Percentiles rank a stretch among this genome's conserved stretches.
Conservation (phyloP, 208 protist genomes). For the Crithidia sp. region DNA sequence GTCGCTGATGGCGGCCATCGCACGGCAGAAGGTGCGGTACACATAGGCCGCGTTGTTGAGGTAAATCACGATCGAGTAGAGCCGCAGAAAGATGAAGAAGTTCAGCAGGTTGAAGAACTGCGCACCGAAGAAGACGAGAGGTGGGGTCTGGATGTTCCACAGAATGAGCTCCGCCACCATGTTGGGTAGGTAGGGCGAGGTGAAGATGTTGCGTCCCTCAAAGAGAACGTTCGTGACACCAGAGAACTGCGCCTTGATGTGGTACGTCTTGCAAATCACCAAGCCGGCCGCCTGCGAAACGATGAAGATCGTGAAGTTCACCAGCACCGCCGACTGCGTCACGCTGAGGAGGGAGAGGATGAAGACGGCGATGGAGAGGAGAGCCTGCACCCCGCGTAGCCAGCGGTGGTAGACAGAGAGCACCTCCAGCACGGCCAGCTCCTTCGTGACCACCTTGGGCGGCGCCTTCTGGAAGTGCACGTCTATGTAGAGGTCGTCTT, state of each 20-base stretch:
- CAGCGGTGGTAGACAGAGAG: constrained; percentile 72
- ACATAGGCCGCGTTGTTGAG: constrained; percentile 69
- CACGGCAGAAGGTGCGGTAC: constrained; percentile 73
- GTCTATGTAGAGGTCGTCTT: constrained; percentile 69
- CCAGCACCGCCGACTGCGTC: constrained; percentile 27
- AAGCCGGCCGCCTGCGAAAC: constrained; percentile 47
- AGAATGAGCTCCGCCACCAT: constrained; percentile 65
- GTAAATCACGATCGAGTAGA: constrained; percentile 78
- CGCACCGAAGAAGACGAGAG: constrained; percentile 49
- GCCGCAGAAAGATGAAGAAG: constrained; percentile 73
- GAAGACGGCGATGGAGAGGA: constrained; percentile 67
- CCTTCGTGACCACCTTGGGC: constrained; percentile 41
- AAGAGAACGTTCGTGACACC: constrained; percentile 73
- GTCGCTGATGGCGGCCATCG: constrained; percentile 60
- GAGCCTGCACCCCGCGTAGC: constrained; percentile 71
- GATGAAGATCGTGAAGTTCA: constrained; percentile 73
- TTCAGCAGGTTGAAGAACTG: constrained; percentile 63
- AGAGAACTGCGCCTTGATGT: constrained; percentile 67
- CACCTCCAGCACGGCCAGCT: constrained; percentile 60
- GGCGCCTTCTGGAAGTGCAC: constrained; percentile 59
- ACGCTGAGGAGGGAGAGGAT: constrained; percentile 54
- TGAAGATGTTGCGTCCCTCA: constrained; percentile 61
- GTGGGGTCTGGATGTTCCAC: constrained; percentile 79
- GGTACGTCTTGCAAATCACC: constrained; percentile 68
- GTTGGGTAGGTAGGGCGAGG: constrained; percentile 70